Conservation (phyloP, 495 filamentous ascomycete genomes). For the Pyrenopolyporus hunteri region DNA sequence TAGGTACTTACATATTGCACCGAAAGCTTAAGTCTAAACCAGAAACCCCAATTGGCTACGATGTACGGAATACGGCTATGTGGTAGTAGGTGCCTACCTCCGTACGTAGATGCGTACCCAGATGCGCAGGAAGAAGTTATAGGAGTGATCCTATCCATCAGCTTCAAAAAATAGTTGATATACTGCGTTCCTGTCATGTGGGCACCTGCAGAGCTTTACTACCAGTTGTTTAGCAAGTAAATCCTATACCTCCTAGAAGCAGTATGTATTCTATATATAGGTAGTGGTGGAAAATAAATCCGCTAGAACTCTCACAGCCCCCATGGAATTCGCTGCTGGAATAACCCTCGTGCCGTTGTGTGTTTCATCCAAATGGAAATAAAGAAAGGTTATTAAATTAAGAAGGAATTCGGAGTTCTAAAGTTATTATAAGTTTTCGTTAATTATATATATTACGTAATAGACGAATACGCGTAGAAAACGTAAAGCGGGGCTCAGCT, state of each 20-base stretch:
- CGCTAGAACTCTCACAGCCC: too few relatives aligned
- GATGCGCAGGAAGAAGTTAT: background rate
- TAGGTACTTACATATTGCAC: too few relatives aligned
- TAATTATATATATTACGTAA: too few relatives aligned
- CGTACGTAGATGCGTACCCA: too few relatives aligned
- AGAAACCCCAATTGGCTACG: background rate
- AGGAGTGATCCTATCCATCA: constrained; percentile 9
- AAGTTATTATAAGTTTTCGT: too few relatives aligned
- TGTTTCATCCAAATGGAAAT: too few relatives aligned
- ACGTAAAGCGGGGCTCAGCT: too few relatives aligned
- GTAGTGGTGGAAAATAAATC: background rate
- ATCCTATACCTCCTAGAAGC: background rate
- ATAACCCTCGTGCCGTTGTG: too few relatives aligned
- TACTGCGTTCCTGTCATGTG: background rate
- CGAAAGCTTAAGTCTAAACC: background rate
- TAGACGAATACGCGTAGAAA: too few relatives aligned
- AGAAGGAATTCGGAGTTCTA: too few relatives aligned
- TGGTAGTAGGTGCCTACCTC: background rate
- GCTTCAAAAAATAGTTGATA: constrained; percentile 4
- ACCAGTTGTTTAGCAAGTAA: background rate
- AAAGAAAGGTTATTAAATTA: too few relatives aligned
- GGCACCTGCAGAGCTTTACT: background rate
- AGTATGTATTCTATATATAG: background rate
- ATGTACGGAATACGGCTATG: background rate
- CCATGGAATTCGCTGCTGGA: too few relatives aligned